Percentiles rank a stretch among this genome's conserved stretches.
Evolutionary conservation across 2,329 filamentous ascomycete genomes (phyloP).

Genomic region (Aspergillus carbonarius): DNA sequence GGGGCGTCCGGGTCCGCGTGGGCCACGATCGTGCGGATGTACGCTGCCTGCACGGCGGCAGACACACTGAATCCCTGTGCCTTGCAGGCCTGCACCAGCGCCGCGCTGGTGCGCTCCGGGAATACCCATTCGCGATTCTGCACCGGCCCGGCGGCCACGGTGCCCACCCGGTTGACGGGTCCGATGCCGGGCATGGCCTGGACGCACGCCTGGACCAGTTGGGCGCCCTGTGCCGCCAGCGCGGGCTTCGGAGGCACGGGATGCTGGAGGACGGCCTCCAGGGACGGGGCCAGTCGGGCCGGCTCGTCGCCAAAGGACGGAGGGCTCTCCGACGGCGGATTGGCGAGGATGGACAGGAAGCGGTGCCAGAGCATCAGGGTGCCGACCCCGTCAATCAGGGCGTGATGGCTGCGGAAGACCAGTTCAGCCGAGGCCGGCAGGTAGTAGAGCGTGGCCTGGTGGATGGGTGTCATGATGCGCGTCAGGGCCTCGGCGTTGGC

Average conservation of each 20-base stretch:
- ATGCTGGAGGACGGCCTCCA: not conserved
- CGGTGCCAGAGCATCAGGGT: not conserved
- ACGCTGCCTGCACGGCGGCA: not conserved
- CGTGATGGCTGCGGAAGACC: conserved; percentile 5
- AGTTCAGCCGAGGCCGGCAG: conserved; percentile 4
- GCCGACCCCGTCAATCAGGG: not conserved
- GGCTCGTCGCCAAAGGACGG: not conserved
- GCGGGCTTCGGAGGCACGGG: not conserved
- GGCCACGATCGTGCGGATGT: not conserved
- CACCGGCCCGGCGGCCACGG: not conserved
- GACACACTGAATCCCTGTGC: not conserved
- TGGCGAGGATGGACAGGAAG: not conserved
- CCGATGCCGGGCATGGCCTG: not conserved
- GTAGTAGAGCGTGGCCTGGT: conserved; percentile 10
- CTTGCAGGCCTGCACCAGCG: not conserved
- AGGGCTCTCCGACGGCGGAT: not conserved
- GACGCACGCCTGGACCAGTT: not conserved
- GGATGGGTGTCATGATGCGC: not conserved
- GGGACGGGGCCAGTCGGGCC: not conserved
- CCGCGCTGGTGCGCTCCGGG: not conserved
- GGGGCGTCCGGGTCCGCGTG: conserved; percentile 2
- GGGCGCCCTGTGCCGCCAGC: not conserved
- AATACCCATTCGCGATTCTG: not conserved
- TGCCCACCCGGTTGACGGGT: not conserved
- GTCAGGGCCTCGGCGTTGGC: not conserved